Evolutionary conservation across 140 eudicot genomes (phyloP).

Genomic region (Senecio squalidus): DNA sequence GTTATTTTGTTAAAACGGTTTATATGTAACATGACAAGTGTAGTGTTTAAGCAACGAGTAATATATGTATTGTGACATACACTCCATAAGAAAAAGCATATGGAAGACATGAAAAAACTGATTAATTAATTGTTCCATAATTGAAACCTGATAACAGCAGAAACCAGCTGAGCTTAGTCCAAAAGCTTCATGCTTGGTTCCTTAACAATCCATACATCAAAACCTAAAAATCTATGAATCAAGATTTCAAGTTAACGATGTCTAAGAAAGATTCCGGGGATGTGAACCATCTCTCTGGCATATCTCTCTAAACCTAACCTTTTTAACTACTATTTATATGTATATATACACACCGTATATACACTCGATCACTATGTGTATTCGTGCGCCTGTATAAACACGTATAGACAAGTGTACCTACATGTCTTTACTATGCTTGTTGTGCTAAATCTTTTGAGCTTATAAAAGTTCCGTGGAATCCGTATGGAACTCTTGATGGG

Average conservation of each 20-base stretch:
- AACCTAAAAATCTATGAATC: neutral
- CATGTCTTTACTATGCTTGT: constrained; percentile 20
- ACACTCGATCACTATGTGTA: neutral
- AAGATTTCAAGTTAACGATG: neutral
- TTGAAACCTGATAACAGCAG: constrained; percentile 25
- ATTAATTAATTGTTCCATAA: no score
- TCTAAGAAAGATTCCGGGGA: constrained; percentile 41
- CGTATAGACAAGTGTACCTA: neutral
- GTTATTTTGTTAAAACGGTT: no score
- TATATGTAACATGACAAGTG: no score
- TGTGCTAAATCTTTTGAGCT: constrained; percentile 36
- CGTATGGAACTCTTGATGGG: constrained; percentile 60
- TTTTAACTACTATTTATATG: neutral
- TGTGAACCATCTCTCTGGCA: constrained; percentile 30
- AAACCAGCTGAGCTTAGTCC: constrained; percentile 52
- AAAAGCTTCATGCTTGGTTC: constrained; percentile 44
- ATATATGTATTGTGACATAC: neutral
- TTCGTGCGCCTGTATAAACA: neutral
- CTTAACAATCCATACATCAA: constrained; percentile 8
- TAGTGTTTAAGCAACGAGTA: no score
- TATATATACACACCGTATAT: neutral
- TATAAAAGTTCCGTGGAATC: constrained; percentile 64
- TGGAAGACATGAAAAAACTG: neutral
- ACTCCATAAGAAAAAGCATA: neutral
- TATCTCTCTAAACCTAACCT: constrained; percentile 15